phyloP scores from a whole-genome alignment of 1,284 basidiomycete genomes.

The Irpex sp. region DNA sequence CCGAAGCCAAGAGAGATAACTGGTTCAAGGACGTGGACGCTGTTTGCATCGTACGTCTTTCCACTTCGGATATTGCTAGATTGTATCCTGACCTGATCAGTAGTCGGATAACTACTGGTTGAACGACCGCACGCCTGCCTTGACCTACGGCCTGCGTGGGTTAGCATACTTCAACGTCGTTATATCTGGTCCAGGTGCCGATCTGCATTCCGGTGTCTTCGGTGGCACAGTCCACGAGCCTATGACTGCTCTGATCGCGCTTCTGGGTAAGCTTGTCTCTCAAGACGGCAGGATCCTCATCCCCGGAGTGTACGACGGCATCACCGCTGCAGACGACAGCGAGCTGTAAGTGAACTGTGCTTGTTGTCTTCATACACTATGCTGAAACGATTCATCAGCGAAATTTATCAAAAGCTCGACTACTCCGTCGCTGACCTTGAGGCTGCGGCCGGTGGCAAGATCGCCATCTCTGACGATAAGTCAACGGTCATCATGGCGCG shows the following conservation, averaged over 20 bases:
- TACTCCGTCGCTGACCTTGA: slow-evolving; percentile 79
- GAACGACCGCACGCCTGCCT: slow-evolving; percentile 71
- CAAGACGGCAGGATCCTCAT: slow-evolving; percentile 84
- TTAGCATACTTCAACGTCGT: slow-evolving; percentile 87
- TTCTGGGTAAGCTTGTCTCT: slow-evolving; percentile 88
- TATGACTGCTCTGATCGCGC: slow-evolving; percentile 75
- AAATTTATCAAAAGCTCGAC: slow-evolving; percentile 74
- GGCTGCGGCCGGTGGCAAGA: slow-evolving; percentile 74
- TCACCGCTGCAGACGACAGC: slow-evolving; percentile 71
- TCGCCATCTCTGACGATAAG: slow-evolving; percentile 81
- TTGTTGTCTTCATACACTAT: neutral
- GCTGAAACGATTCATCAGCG: slow-evolving; percentile 26
- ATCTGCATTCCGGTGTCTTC: slow-evolving; percentile 92
- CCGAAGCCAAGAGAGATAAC: slow-evolving; percentile 65
- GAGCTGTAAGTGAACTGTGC: slow-evolving; percentile 54
- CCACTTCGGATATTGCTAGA: neutral
- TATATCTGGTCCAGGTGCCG: slow-evolving; percentile 82
- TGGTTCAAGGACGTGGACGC: slow-evolving; percentile 94
- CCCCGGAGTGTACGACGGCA: slow-evolving; percentile 90
- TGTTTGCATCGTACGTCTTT: slow-evolving; percentile 82
- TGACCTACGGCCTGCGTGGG: slow-evolving; percentile 84
- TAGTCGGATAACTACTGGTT: slow-evolving; percentile 90
- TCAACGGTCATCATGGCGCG: slow-evolving; percentile 86
- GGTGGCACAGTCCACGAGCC: slow-evolving; percentile 89
- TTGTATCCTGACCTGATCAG: neutral